These are phyloP conservation scores for Pythium inflatum DNA, from an alignment of 352 stramenopile genomes.

Conservation along the genomic window DNA sequence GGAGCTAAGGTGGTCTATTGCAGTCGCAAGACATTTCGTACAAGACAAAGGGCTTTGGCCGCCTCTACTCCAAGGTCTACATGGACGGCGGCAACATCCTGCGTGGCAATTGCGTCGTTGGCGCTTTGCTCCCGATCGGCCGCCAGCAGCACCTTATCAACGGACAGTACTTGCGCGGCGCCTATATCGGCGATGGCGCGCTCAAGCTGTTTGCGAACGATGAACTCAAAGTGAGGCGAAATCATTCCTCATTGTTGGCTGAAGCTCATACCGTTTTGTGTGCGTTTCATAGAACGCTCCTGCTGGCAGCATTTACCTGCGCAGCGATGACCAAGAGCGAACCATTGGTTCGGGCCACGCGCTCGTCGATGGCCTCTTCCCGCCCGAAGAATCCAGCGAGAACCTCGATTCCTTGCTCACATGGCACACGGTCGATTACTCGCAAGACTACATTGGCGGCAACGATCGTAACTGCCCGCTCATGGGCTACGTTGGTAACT, in stretches of 20 bases:
- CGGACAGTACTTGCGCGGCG: constrained; percentile 61
- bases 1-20: not conserved
- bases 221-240: constrained; percentile 72
- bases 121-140: constrained; percentile 71
- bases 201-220: constrained; percentile 72
- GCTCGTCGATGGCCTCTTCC: constrained; percentile 80
- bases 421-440: constrained; percentile 77
- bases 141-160: constrained; percentile 82
- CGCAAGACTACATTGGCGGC: constrained; percentile 79
- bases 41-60: constrained; percentile 60
- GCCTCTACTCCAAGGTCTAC: constrained; percentile 83
- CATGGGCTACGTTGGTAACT: constrained; percentile 69
- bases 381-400: constrained; percentile 51
- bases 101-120: constrained; percentile 72
- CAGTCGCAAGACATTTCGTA: constrained; percentile 79
- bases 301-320: constrained; percentile 66
- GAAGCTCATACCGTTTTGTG: no score
- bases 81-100: constrained; percentile 78
- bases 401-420: constrained; percentile 67
- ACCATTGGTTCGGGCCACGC: constrained; percentile 84
- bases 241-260: no score
- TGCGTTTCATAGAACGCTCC: not conserved
- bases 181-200: constrained; percentile 72
- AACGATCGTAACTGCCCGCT: constrained; percentile 82
- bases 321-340: constrained; percentile 84